Conservation (phyloP, 192 early-diverging fungal genomes). For the Cladochytrium replicatum region DNA sequence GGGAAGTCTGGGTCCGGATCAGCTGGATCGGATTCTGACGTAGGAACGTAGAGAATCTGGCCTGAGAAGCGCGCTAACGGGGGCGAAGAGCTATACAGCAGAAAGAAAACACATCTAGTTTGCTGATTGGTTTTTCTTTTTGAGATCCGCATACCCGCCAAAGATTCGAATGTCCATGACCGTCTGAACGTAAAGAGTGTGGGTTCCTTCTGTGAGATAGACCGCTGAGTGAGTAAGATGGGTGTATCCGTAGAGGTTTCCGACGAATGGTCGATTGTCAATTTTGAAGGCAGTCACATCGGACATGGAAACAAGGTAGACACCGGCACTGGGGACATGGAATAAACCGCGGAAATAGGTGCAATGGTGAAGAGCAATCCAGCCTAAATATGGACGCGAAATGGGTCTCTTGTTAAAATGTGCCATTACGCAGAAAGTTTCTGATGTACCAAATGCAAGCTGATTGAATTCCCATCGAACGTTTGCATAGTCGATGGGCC, state of each 20-base stretch:
- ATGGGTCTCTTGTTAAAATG: neutral
- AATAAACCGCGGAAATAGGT: constrained; percentile 35
- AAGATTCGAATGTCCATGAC: constrained; percentile 61
- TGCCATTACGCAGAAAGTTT: constrained; percentile 3
- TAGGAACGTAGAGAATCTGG: no score
- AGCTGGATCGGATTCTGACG: no score
- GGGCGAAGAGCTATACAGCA: no score
- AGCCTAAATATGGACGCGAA: constrained; percentile 17
- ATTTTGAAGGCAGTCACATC: constrained; percentile 59
- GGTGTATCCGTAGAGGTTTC: constrained; percentile 54
- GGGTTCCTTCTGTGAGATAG: constrained; percentile 35
- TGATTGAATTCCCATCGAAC: constrained; percentile 53
- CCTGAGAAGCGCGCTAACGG: no score
- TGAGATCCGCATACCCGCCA: constrained; percentile 43
- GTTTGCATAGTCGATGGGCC: constrained; percentile 31
- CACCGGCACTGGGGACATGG: constrained; percentile 21
- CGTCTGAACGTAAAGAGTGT: constrained; percentile 44
- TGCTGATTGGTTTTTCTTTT: no score
- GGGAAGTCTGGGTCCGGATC: constrained; percentile 28
- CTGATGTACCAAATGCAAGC: constrained; percentile 32
- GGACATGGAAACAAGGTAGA: constrained; percentile 30
- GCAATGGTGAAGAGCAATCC: constrained; percentile 34
- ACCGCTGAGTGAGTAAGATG: constrained; percentile 29
- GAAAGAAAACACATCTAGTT: no score
- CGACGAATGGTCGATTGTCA: constrained; percentile 41